phyloP scores from a whole-genome alignment of 129 eudicot genomes.

The sunflower (Helianthus annuus) region DNA sequence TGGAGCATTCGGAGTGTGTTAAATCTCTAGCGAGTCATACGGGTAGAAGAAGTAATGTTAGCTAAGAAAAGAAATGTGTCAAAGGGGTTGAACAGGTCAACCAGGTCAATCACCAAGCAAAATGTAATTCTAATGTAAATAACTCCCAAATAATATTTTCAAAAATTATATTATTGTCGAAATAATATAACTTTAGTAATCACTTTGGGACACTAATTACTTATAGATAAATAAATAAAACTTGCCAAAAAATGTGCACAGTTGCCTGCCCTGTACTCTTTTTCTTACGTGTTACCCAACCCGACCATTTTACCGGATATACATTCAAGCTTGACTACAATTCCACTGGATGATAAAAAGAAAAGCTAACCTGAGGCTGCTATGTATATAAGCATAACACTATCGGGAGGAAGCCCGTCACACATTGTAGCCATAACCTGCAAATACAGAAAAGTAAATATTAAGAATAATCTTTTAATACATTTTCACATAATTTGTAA shows the following conservation, averaged over 20 bases:
- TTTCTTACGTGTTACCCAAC: neutral
- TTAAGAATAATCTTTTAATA: too few species aligned
- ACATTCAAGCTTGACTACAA: slow-evolving; percentile 8
- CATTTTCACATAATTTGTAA: neutral
- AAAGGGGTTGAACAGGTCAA: neutral
- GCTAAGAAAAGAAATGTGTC: neutral
- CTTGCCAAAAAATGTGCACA: neutral
- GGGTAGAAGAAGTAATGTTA: neutral
- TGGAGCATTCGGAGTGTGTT: neutral
- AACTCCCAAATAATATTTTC: neutral
- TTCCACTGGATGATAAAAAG: slow-evolving; percentile 1
- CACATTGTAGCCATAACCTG: slow-evolving; percentile 86
- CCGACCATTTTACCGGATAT: neutral
- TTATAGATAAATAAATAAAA: neutral
- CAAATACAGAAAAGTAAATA: neutral
- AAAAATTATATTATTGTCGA: neutral
- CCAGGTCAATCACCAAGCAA: neutral
- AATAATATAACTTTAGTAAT: neutral
- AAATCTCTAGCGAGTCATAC: slow-evolving; percentile 1
- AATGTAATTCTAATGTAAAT: neutral
- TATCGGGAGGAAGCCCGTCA: slow-evolving; percentile 83
- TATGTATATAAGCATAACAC: slow-evolving; percentile 81
- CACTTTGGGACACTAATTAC: neutral
- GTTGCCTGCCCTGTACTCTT: neutral
- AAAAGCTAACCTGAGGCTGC: slow-evolving; percentile 71